These are phyloP conservation scores for Sphaerobolus stellatus DNA, from an alignment of 1,284 basidiomycete genomes.

Conservation along the genomic window DNA sequence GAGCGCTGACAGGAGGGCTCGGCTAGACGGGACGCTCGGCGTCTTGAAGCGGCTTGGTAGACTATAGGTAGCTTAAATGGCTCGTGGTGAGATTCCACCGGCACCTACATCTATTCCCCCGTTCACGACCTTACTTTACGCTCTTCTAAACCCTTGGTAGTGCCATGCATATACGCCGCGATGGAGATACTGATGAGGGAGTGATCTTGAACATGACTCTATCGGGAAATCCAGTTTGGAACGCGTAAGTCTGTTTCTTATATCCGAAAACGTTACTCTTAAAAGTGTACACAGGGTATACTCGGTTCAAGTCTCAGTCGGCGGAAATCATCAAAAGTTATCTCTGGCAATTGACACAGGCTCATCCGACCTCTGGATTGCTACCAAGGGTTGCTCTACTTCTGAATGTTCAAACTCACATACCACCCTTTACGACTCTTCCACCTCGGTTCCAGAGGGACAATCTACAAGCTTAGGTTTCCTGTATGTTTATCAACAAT, in stretches of 20 bases:
- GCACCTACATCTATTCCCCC: too few relatives aligned
- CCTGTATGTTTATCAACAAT: conserved; percentile 49
- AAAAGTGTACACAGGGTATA: conserved; percentile 48
- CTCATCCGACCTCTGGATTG: conserved; percentile 74
- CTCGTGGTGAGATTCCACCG: too few relatives aligned
- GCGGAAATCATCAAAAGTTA: conserved; percentile 46
- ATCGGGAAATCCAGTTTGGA: conserved; percentile 47
- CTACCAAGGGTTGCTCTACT: conserved; percentile 54
- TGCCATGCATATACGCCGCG: too few relatives aligned
- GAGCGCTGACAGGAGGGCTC: too few relatives aligned
- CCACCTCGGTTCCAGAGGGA: conserved; percentile 40
- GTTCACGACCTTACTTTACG: too few relatives aligned
- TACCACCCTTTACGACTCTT: conserved; percentile 52
- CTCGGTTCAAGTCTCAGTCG: conserved; percentile 54
- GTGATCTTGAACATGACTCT: conserved; percentile 53
- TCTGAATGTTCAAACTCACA: conserved; percentile 43
- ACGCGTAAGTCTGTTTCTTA: conserved; percentile 45
- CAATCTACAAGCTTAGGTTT: conserved; percentile 51
- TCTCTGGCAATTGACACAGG: conserved; percentile 72
- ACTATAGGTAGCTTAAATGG: too few relatives aligned
- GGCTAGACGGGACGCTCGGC: too few relatives aligned
- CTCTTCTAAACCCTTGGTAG: too few relatives aligned
- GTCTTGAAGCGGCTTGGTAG: too few relatives aligned
- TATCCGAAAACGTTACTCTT: neutral
- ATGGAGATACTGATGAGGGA: too few relatives aligned